Percentiles rank a stretch among this genome's conserved stretches.
phyloP scores from a whole-genome alignment of 345 rosid species.

The thale cress (Arabidopsis thaliana) region DNA sequence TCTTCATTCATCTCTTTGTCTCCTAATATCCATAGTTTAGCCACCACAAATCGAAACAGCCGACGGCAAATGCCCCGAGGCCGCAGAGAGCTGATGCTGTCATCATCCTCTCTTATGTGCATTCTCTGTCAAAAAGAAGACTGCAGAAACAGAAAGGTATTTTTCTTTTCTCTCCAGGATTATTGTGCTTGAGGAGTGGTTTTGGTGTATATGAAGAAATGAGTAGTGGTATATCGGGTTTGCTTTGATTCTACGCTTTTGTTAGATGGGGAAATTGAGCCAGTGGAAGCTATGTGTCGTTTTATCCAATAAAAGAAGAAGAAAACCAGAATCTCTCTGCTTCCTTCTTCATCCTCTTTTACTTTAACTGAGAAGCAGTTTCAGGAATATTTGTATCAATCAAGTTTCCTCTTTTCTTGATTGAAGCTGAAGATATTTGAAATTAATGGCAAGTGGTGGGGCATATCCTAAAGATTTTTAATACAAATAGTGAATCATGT shows the following conservation, averaged over 20 bases:
- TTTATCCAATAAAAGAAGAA: neutral
- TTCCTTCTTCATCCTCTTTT: constrained; percentile 32
- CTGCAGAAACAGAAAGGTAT: constrained; percentile 2
- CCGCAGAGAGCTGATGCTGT: constrained; percentile 26
- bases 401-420: constrained; percentile 16
- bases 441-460: too few species aligned
- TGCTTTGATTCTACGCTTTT: constrained; percentile 40
- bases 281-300: constrained; percentile 18
- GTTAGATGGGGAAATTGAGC: constrained; percentile 34
- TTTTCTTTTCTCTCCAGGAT: constrained; percentile 26
- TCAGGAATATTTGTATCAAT: constrained; percentile 21
- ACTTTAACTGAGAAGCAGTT: constrained; percentile 29
- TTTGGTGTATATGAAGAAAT: constrained; percentile 30
- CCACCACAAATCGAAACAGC: constrained; percentile 37
- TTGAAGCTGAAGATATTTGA: constrained; percentile 12
- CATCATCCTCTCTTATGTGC: constrained; percentile 30
- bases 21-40: constrained; percentile 35
- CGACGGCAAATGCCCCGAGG: constrained; percentile 37
- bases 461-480: too few species aligned
- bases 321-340: constrained; percentile 22
- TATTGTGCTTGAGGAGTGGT: constrained; percentile 21
- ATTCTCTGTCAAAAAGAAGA: constrained; percentile 36
- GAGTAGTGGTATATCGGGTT: constrained; percentile 27
- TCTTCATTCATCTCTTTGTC: constrained; percentile 31
- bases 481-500: neutral